Evolutionary conservation across 441 rosid genomes (phyloP), one percentile per base, ranked within the genome.

Genomic region (Corymbia calophylla): DNA sequence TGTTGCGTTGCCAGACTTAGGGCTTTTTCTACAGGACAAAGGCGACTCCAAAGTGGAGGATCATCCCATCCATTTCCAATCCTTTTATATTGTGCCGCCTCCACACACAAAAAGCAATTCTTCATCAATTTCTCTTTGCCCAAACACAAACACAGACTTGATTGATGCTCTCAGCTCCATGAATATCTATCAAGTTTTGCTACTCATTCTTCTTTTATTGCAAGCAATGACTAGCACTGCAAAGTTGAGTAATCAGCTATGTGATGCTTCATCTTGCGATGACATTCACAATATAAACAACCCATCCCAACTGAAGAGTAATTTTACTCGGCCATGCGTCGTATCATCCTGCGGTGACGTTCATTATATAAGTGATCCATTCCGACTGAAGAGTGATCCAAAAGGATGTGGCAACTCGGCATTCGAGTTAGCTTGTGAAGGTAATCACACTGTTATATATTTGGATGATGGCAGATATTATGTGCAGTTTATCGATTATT

Each of bases 401-500:
- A 3, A 64, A 7, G 35, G 2, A n/a, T 64, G 39, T 7, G 39
- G 3, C 7, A 0, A 3, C 0, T 7, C 5, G 0, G 1, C 12
- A 0, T 0, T 0, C 8, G 73, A 64, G 1, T 1, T n/a, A 10
- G 0, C 2, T 64, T 64, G 70, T 7, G 70, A 64, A n/a, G 19
- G 0, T 64, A 64, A 64, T 64, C 35, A 35, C 19, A 7, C 10
- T n/a, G 0, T n/a, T 64, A 0, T 0, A 14, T 14, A n/a, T 2
- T 7, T 1, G 0, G 2, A 0, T 15, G 12, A 0, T 6, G 10
- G 2, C 1, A 14, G 10, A n/a, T n/a, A 64, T 0, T n/a, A n/a
- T 64, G 73, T n/a, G 73, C 5, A 0, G 0, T n/a, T 10, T n/a
- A 7, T 15, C 18, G 1, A n/a, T n/a, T n/a, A 64, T 64, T n/a